Conservation (phyloP, 2,329 filamentous ascomycete genomes). For the Neodidymelliopsis sp. region DNA sequence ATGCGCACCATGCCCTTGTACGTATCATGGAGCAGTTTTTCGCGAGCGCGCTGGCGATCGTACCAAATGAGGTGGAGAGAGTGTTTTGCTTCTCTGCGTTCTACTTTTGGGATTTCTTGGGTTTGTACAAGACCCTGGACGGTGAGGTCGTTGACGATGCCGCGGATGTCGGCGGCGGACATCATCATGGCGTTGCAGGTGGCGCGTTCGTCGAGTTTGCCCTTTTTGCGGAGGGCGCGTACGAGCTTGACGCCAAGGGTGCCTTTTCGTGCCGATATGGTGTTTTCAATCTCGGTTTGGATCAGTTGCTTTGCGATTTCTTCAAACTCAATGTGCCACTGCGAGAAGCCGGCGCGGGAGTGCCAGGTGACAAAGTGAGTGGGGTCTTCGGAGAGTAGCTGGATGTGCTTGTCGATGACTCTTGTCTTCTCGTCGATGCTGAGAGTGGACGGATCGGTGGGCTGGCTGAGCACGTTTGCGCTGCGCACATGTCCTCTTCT, state of each 20-base stretch:
- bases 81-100: slow-evolving; percentile 78
- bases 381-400: slow-evolving; percentile 73
- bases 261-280: slow-evolving; percentile 80
- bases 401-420: slow-evolving; percentile 73
- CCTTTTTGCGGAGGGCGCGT: slow-evolving; percentile 83
- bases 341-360: slow-evolving; percentile 67
- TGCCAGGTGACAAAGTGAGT: slow-evolving; percentile 71
- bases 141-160: slow-evolving; percentile 84
- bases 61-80: slow-evolving; percentile 94
- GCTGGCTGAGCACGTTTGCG: slow-evolving; percentile 30
- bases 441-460: slow-evolving; percentile 37
- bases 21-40: slow-evolving; percentile 76
- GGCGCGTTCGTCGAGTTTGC: slow-evolving; percentile 94
- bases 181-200: slow-evolving; percentile 82
- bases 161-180: slow-evolving; percentile 83
- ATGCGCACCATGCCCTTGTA: slow-evolving; percentile 92
- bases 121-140: slow-evolving; percentile 86
- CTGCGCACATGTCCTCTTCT: slow-evolving; percentile 31
- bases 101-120: slow-evolving; percentile 92
- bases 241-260: slow-evolving; percentile 80
- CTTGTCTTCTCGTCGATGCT: slow-evolving; percentile 32
- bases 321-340: slow-evolving; percentile 87
- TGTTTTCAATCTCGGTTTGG: slow-evolving; percentile 80
- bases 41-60: slow-evolving; percentile 75
- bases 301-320: slow-evolving; percentile 73